These are phyloP conservation scores for Spathaspora boniae DNA, from an alignment of 805 yeast genomes.

Conservation along the genomic window DNA sequence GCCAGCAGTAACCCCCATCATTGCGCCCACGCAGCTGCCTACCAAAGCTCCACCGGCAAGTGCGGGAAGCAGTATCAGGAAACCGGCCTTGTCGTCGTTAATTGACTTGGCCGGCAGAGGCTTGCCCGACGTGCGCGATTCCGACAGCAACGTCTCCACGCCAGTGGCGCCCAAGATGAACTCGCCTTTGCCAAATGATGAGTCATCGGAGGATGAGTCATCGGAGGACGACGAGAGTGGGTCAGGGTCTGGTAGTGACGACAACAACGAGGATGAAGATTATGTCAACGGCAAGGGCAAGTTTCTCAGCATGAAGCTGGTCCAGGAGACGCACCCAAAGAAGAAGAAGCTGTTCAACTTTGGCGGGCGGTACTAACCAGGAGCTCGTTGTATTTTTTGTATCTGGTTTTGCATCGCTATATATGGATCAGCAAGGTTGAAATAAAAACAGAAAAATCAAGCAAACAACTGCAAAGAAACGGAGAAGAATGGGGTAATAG, in stretches of 20 bases:
- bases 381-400: no score
- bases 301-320: slow-evolving; percentile 24
- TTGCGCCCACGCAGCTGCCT: not conserved
- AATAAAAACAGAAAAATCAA: slow-evolving; percentile 13
- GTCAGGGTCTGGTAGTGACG: slow-evolving; percentile 12
- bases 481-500: not conserved
- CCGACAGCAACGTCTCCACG: no score
- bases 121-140: slow-evolving; percentile 60
- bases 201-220: no score
- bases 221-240: slow-evolving; percentile 8
- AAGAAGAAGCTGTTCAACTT: slow-evolving; percentile 28
- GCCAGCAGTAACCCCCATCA: slow-evolving; percentile 1
- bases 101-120: slow-evolving; percentile 62
- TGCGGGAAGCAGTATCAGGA: slow-evolving; percentile 12
- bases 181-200: no score
- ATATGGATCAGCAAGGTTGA: no score
- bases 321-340: slow-evolving; percentile 15
- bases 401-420: no score
- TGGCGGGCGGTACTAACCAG: no score
- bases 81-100: slow-evolving; percentile 46
- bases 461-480: not conserved
- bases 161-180: no score
- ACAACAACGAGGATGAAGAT: slow-evolving; percentile 15
- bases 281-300: slow-evolving; percentile 12
- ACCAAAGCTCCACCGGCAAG: slow-evolving; percentile 2